Evolutionary conservation across 139 green algal species (phyloP).

Genomic region (Tetradesmus lagerheimii): DNA sequence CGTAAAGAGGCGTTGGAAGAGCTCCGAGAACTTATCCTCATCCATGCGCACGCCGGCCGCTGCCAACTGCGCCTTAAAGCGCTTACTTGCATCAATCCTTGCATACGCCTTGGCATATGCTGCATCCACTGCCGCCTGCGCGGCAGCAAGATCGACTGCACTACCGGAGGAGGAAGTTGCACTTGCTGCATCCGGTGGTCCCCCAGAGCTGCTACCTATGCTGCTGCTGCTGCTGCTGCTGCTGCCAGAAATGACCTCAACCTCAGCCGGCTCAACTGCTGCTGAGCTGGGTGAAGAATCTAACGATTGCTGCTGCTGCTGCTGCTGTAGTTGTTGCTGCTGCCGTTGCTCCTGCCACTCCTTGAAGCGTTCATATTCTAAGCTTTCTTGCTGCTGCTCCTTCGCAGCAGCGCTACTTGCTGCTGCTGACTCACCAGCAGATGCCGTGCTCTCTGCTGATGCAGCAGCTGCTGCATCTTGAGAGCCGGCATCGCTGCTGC

Average conservation of each 20-base stretch:
- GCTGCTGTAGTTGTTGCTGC: slow-evolving; percentile 3
- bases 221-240: slow-evolving; percentile 3
- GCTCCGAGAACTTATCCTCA: too few species aligned
- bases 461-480: neutral
- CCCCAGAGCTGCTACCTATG: neutral
- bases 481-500: neutral
- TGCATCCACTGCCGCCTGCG: too few species aligned
- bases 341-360: slow-evolving; percentile 11
- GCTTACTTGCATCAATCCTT: too few species aligned
- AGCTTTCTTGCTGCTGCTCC: neutral
- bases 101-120: too few species aligned
- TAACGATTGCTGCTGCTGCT: neutral
- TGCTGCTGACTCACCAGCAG: slow-evolving; percentile 2
- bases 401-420: neutral
- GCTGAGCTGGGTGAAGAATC: neutral
- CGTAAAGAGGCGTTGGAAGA: too few species aligned
- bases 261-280: neutral
- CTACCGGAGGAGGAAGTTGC: too few species aligned
- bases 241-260: neutral
- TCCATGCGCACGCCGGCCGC: too few species aligned
- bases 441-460: neutral
- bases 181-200: too few species aligned
- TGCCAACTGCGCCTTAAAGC: too few species aligned
- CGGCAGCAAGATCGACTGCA: too few species aligned
- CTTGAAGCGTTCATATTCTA: neutral